Percentiles rank a stretch among this genome's conserved stretches.
Evolutionary conservation across 2,329 filamentous ascomycete species (phyloP).

Genomic region (Botryosphaeria dothidea): DNA sequence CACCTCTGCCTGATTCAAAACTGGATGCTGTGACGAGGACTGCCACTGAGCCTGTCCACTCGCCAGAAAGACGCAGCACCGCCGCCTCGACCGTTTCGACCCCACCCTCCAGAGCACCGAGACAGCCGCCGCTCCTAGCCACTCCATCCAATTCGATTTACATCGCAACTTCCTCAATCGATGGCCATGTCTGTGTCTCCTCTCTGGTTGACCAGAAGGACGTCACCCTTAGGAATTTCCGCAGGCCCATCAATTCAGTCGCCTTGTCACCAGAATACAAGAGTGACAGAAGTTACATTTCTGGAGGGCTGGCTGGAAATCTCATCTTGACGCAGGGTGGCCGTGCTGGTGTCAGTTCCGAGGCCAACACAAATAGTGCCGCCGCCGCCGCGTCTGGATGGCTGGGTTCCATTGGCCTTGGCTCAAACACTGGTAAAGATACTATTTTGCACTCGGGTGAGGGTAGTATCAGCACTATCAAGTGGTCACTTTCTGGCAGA

Average conservation of each 20-base stretch:
- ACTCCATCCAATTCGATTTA: constrained; percentile 88
- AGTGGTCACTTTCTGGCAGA: constrained; percentile 91
- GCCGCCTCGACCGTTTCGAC: constrained; percentile 31
- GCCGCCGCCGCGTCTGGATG: constrained; percentile 84
- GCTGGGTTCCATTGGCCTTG: constrained; percentile 85
- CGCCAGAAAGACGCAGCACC: constrained; percentile 41
- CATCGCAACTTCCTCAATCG: constrained; percentile 89
- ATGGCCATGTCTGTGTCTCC: constrained; percentile 91
- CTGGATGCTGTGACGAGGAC: constrained; percentile 23
- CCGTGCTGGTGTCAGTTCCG: constrained; percentile 72
- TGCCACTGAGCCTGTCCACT: constrained; percentile 33
- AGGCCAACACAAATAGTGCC: constrained; percentile 85
- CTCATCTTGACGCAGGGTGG: constrained; percentile 85
- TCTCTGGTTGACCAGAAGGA: constrained; percentile 86
- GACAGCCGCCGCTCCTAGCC: constrained; percentile 66
- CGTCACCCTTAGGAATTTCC: constrained; percentile 89
- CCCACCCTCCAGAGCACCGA: constrained; percentile 54
- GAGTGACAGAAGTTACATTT: constrained; percentile 83
- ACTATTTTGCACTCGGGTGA: constrained; percentile 88
- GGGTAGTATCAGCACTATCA: constrained; percentile 85
- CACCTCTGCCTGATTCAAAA: constrained; percentile 50
- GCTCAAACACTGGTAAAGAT: constrained; percentile 77
- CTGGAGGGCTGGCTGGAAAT: constrained; percentile 84
- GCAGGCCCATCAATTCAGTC: constrained; percentile 86
- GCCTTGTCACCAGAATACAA: constrained; percentile 95